Evolutionary conservation across 805 yeast genomes (phyloP).

Genomic region (Wickerhamiella australiensis): DNA sequence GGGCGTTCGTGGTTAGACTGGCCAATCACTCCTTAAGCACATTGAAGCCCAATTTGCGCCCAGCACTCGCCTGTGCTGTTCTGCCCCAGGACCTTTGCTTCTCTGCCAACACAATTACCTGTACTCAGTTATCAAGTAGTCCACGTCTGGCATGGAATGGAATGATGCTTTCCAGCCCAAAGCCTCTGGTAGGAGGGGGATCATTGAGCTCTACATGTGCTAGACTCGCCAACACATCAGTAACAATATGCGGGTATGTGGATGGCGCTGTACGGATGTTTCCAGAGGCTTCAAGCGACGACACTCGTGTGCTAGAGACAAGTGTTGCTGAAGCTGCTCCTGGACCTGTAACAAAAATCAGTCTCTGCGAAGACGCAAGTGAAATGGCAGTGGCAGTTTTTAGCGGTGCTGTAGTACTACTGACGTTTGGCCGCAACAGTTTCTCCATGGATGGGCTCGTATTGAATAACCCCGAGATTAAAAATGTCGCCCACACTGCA

Average conservation of each 20-base stretch:
- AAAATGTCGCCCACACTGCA: constrained; percentile 43
- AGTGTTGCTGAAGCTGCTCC: constrained; percentile 35
- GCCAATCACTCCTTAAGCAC: constrained; percentile 45
- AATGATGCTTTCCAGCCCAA: constrained; percentile 46
- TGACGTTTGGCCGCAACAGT: constrained; percentile 51
- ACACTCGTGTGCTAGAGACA: constrained; percentile 47
- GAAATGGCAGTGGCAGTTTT: constrained; percentile 60
- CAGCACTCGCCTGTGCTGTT: constrained; percentile 41
- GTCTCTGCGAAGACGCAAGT: constrained; percentile 66
- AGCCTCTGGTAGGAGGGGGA: constrained; percentile 64
- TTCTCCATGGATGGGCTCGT: constrained; percentile 15
- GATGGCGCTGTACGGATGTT: constrained; percentile 70
- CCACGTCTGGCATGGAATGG: constrained; percentile 66
- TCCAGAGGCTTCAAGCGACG: constrained; percentile 74
- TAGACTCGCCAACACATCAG: constrained; percentile 47
- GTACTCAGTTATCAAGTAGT: constrained; percentile 42
- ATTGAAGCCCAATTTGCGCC: constrained; percentile 15
- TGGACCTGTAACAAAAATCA: constrained; percentile 42
- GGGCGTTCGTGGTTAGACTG: constrained; percentile 44
- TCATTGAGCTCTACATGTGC: constrained; percentile 43
- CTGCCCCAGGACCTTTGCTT: constrained; percentile 74
- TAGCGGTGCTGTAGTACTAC: constrained; percentile 63
- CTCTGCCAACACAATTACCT: constrained; percentile 60
- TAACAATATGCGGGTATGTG: constrained; percentile 47
- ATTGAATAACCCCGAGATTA: constrained; percentile 18